These are phyloP conservation scores for Cryphonectria japonica DNA, from an alignment of 2,329 filamentous ascomycete species.

Conservation along the genomic window DNA sequence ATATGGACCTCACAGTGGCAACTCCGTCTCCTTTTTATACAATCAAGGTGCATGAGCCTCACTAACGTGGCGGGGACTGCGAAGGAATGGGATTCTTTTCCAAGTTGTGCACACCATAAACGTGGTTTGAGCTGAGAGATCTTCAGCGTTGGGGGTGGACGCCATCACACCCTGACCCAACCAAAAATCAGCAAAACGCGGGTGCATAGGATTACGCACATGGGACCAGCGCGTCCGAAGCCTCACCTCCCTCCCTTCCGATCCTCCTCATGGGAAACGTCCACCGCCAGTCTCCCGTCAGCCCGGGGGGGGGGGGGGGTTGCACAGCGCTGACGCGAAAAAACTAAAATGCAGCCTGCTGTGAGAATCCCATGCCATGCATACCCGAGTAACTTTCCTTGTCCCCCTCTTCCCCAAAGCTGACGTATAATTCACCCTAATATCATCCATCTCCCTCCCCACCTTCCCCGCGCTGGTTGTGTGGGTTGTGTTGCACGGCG, in stretches of 20 bases:
- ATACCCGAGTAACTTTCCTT: neutral
- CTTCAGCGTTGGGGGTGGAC: neutral
- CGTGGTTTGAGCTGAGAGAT: neutral
- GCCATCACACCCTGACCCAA: neutral
- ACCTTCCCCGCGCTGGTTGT: neutral
- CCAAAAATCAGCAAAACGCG: neutral
- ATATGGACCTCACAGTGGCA: neutral
- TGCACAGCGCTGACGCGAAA: neutral
- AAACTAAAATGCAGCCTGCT: neutral
- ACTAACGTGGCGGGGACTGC: neutral
- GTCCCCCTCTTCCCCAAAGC: neutral
- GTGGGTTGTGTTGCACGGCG: neutral
- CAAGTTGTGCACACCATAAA: neutral
- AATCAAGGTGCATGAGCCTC: neutral
- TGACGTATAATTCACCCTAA: neutral
- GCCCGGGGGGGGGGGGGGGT: neutral
- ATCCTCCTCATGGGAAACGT: neutral
- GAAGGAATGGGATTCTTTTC: neutral
- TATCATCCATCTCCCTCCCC: neutral
- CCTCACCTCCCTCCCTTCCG: neutral
- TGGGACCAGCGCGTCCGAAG: neutral
- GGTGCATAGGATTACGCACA: neutral
- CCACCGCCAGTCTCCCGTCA: conserved; percentile 10
- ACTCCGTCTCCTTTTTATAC: neutral
- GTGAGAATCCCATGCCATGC: no score